Percentiles rank a stretch among this genome's conserved stretches.
These are phyloP conservation scores for Globisporangium apiculatum DNA, from an alignment of 352 stramenopile genomes.

Conservation along the genomic window DNA sequence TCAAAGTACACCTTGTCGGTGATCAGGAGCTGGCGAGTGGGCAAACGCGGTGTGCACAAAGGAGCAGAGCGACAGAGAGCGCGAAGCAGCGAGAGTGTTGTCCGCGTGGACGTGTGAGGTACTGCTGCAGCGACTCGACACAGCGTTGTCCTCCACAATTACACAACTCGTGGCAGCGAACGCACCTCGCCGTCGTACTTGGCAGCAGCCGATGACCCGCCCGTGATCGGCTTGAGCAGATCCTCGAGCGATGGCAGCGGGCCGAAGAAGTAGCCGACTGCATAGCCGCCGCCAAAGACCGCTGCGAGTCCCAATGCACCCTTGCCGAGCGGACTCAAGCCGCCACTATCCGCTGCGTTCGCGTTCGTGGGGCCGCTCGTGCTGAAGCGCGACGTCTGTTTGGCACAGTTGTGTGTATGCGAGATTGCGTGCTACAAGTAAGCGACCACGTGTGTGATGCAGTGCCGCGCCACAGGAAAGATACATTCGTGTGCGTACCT, in stretches of 20 bases:
- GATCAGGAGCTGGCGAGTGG: slow-evolving; percentile 30
- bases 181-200: slow-evolving; percentile 43
- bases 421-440: too few species aligned
- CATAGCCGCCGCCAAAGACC: slow-evolving; percentile 57
- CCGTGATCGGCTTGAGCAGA: slow-evolving; percentile 26
- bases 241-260: slow-evolving; percentile 58
- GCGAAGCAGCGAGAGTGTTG: too few species aligned
- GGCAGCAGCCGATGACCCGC: slow-evolving; percentile 16
- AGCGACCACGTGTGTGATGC: background rate
- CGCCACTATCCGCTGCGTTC: background rate
- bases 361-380: slow-evolving; percentile 6
- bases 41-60: background rate
- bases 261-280: slow-evolving; percentile 62
- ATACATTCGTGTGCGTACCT: background rate
- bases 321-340: slow-evolving; percentile 35
- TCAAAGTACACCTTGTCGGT: slow-evolving; percentile 95
- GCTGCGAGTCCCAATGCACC: slow-evolving; percentile 36
- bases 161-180: background rate
- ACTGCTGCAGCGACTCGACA: too few species aligned
- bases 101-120: too few species aligned
- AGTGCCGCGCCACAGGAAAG: too few species aligned
- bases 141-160: too few species aligned
- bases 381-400: slow-evolving; percentile 1
- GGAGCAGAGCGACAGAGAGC: slow-evolving; percentile 1
- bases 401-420: too few species aligned